phyloP scores from a whole-genome alignment of 2,329 filamentous ascomycete species.

The Pestalotiopsis sp. region DNA sequence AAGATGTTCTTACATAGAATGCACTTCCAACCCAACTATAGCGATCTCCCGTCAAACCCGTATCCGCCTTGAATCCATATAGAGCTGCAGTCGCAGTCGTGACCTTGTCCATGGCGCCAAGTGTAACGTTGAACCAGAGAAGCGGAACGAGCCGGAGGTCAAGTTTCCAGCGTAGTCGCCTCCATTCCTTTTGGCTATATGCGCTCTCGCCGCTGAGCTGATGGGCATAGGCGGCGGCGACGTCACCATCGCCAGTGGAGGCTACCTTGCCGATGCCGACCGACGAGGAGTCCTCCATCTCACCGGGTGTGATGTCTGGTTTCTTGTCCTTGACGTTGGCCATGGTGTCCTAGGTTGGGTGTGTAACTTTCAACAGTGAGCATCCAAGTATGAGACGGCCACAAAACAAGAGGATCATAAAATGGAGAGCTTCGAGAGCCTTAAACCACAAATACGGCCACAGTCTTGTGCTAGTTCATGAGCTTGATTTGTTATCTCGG shows the following conservation, averaged over 20 bases:
- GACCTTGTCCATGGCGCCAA: constrained; percentile 32
- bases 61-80: constrained; percentile 26
- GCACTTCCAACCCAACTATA: constrained; percentile 31
- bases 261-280: constrained; percentile 7
- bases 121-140: constrained; percentile 33
- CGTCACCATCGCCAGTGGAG: constrained; percentile 21
- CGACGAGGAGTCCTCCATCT: constrained; percentile 4
- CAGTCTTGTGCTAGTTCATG: constrained; percentile 13
- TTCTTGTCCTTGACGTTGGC: constrained; percentile 7
- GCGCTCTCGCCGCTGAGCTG: constrained; percentile 27
- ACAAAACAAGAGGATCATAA: background rate
- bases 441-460: background rate
- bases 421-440: background rate
- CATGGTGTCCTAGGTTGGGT: background rate
- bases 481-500: background rate
- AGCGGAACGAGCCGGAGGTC: constrained; percentile 42
- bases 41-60: constrained; percentile 23
- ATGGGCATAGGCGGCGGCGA: constrained; percentile 32
- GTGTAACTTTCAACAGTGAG: too few species aligned
- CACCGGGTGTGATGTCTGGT: constrained; percentile 2
- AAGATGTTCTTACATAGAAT: constrained; percentile 22
- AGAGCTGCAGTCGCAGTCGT: constrained; percentile 30
- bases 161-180: constrained; percentile 39
- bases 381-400: too few species aligned
- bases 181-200: constrained; percentile 26